Evolutionary conservation across 2,329 filamentous ascomycete genomes (phyloP).

Genomic region (Rutstroemia sp.): DNA sequence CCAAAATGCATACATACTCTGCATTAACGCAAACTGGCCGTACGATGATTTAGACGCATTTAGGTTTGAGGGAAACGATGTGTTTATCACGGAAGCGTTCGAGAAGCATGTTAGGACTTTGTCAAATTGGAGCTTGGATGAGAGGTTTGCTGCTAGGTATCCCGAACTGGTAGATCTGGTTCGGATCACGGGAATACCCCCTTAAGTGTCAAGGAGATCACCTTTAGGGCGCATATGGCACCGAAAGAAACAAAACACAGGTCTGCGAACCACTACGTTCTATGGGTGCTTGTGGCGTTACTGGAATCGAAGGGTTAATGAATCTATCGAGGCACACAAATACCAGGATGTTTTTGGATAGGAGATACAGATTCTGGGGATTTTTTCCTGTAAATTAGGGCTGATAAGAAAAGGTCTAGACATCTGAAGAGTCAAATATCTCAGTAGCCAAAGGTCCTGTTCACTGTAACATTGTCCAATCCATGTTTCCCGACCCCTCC

Average conservation of each 20-base stretch:
- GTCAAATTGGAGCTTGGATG: conserved; percentile 24
- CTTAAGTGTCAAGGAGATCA: neutral
- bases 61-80: conserved; percentile 17
- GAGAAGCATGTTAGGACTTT: conserved; percentile 15
- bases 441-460: too few species aligned
- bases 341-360: neutral
- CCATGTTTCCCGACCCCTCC: too few species aligned
- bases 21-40: conserved; percentile 33
- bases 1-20: conserved; percentile 29
- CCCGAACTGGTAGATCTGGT: conserved; percentile 19
- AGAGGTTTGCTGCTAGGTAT: conserved; percentile 20
- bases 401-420: too few species aligned
- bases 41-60: conserved; percentile 18
- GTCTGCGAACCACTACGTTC: neutral
- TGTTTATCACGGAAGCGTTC: conserved; percentile 17
- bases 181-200: neutral
- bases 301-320: neutral
- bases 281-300: neutral
- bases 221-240: neutral
- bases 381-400: neutral
- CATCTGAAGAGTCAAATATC: too few species aligned
- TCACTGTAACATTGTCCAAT: too few species aligned
- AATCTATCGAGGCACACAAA: conserved; percentile 1
- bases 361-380: neutral
- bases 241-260: too few species aligned